Percentiles rank a stretch among this genome's conserved stretches.
phyloP scores from a whole-genome alignment of 2,329 filamentous ascomycete species.

The Diaporthe velutina region DNA sequence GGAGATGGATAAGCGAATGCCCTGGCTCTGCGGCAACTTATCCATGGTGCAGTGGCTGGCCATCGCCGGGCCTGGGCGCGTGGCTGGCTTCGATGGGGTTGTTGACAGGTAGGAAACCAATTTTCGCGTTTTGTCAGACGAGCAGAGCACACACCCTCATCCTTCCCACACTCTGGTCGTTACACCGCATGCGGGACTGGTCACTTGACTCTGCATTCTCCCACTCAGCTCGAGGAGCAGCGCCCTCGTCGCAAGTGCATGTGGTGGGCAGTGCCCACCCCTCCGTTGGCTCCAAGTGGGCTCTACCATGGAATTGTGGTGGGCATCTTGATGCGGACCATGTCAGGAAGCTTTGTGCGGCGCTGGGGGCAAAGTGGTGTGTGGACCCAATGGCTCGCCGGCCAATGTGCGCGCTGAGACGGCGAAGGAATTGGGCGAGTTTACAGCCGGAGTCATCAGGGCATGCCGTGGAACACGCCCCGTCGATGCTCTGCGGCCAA shows the following conservation, averaged over 20 bases:
- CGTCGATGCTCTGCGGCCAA: slow-evolving; percentile 48
- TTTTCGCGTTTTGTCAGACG: slow-evolving; percentile 40
- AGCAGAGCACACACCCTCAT: slow-evolving; percentile 10
- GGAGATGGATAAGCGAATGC: slow-evolving; percentile 85
- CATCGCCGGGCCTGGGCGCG: slow-evolving; percentile 78
- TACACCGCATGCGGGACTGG: slow-evolving; percentile 59
- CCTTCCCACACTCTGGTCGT: slow-evolving; percentile 43
- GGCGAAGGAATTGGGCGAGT: slow-evolving; percentile 41
- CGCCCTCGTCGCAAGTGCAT: slow-evolving; percentile 50
- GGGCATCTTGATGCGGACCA: neutral
- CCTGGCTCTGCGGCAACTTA: slow-evolving; percentile 84
- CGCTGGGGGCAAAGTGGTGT: slow-evolving; percentile 20
- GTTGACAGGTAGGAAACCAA: slow-evolving; percentile 85
- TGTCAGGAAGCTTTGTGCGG: slow-evolving; percentile 20
- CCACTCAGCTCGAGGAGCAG: slow-evolving; percentile 52
- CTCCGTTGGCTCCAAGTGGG: slow-evolving; percentile 11
- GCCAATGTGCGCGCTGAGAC: slow-evolving; percentile 30
- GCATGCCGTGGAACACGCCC: slow-evolving; percentile 49
- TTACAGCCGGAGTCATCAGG: slow-evolving; percentile 40
- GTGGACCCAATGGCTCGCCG: slow-evolving; percentile 1
- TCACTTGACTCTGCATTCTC: slow-evolving; percentile 59
- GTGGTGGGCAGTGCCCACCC: slow-evolving; percentile 42
- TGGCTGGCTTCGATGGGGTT: slow-evolving; percentile 81
- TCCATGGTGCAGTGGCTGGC: slow-evolving; percentile 82
- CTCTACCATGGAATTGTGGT: neutral